A percentile compares a stretch with the other conserved stretches of the same genome.
Evolutionary conservation across 2,329 filamentous ascomycete species (phyloP).

Genomic region (Sarocladium kiliense): DNA sequence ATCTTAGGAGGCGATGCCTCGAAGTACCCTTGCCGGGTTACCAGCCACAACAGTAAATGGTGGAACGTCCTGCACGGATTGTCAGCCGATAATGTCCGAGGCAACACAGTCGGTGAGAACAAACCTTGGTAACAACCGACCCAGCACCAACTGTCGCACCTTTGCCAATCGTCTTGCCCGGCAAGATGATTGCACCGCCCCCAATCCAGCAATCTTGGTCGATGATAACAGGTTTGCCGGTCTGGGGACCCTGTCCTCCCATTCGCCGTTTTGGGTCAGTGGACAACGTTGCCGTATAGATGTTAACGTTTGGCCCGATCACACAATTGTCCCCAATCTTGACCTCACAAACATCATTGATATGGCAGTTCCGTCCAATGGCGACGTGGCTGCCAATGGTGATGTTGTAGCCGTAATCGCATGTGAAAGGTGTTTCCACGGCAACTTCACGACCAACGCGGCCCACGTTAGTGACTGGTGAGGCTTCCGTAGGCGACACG

Average conservation of each 20-base stretch:
- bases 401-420: slow-evolving; percentile 96
- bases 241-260: slow-evolving; percentile 66
- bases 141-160: slow-evolving; percentile 78
- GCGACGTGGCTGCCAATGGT: slow-evolving; percentile 78
- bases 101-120: slow-evolving; percentile 15
- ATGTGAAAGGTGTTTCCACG: slow-evolving; percentile 84
- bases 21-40: slow-evolving; percentile 59
- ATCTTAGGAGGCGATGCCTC: slow-evolving; percentile 26
- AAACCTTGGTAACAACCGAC: slow-evolving; percentile 74
- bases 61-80: slow-evolving; percentile 49
- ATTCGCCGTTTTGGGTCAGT: slow-evolving; percentile 69
- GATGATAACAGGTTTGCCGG: slow-evolving; percentile 69
- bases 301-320: slow-evolving; percentile 80
- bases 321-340: slow-evolving; percentile 72
- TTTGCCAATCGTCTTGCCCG: slow-evolving; percentile 74
- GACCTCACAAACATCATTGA: slow-evolving; percentile 82
- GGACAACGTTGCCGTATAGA: slow-evolving; percentile 70
- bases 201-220: slow-evolving; percentile 83
- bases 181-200: slow-evolving; percentile 70
- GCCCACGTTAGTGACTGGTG: slow-evolving; percentile 49
- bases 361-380: slow-evolving; percentile 76
- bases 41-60: slow-evolving; percentile 65
- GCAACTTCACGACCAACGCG: slow-evolving; percentile 69
- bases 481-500: slow-evolving; percentile 49
- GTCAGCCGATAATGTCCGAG: not conserved